phyloP scores from a whole-genome alignment of 176 grass and related monocot genomes.

The Secale cereale region DNA sequence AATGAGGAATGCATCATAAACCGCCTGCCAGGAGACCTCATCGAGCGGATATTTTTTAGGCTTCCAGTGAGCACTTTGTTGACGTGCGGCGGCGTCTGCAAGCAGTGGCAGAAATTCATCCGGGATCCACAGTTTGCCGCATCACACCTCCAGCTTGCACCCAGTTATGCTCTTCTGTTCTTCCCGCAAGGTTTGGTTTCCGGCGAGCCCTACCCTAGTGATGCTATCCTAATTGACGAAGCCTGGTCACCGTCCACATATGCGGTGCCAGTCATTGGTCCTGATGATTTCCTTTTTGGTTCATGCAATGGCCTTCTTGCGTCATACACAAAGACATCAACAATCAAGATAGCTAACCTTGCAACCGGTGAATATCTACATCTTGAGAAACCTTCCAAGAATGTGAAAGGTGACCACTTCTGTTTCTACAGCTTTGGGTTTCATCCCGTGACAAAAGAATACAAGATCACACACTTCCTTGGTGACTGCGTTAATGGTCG shows the following conservation, averaged over 20 bases:
- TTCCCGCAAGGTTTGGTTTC: not conserved
- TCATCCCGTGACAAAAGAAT: conserved; percentile 31
- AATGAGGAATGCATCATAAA: not conserved
- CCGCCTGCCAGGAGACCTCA: not conserved
- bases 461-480: conserved; percentile 40
- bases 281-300: conserved; percentile 28
- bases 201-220: not conserved
- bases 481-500: not conserved
- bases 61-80: conserved; percentile 28
- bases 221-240: not conserved
- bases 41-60: conserved; percentile 27
- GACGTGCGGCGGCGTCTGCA: conserved; percentile 8
- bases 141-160: not conserved
- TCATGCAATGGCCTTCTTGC: conserved; percentile 38
- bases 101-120: conserved; percentile 27
- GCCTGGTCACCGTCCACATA: not conserved
- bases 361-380: conserved; percentile 13
- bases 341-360: conserved; percentile 35
- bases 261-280: not conserved
- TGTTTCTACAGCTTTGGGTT: conserved; percentile 38
- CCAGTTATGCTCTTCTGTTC: conserved; percentile 17
- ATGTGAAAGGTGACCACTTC: not conserved
- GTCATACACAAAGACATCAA: conserved; percentile 26
- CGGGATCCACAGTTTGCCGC: not conserved
- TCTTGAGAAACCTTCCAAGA: no score